Base-by-base conservation (phyloP, 2,329 filamentous ascomycete species). In the Clonostachys rhizophaga region DNA sequence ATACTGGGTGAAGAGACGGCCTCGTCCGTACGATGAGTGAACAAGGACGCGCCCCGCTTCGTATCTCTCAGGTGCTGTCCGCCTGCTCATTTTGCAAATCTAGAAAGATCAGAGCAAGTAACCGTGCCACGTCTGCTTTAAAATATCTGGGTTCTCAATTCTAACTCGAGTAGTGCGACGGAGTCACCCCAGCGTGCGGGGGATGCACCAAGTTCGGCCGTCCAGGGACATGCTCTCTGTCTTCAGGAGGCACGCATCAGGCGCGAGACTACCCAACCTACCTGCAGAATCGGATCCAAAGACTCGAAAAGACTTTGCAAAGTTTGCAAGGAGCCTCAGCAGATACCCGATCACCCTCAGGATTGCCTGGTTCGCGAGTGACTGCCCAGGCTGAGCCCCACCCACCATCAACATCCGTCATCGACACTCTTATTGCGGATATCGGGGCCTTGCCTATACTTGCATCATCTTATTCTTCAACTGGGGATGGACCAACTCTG, bases 31-130 rank as follows among this genome's bases (percentile, higher is more conserved):
- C 24, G 24, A 30, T 30, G 24, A 30, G 24, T 30, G 24, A 30
- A 30, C 9, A 30, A 30, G 24, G 24, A 30, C 46, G 46, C 14
- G 41, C 46, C 36, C 45, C 37, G 40, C 40, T 54, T 16, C 36
- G 50, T 7, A 52, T 54, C 34, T 54, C 50, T 9, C 54, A 58
- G 43, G 49, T 56, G 17, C 49, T 58, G 14, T 57, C 54, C 5
- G 55, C 55, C 3, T 58, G 55, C 44, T 40, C 53, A 18, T 57
- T 58, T 42, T 58, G 55, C 50, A 57, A 55, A 42, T 42, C 49
- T 3, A 49, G 54, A 18, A 58, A 58, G 45, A 58, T 58, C 43
- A 57, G 54, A 50, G 50, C 49, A 37, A 8, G 42, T 35, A 13
- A 16, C 3, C 1, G 13, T 13, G 7, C 20, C n/a, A 40, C 14